Conservation (phyloP, 2,329 filamentous ascomycete genomes). For the Pseudogymnoascus pannorum region DNA sequence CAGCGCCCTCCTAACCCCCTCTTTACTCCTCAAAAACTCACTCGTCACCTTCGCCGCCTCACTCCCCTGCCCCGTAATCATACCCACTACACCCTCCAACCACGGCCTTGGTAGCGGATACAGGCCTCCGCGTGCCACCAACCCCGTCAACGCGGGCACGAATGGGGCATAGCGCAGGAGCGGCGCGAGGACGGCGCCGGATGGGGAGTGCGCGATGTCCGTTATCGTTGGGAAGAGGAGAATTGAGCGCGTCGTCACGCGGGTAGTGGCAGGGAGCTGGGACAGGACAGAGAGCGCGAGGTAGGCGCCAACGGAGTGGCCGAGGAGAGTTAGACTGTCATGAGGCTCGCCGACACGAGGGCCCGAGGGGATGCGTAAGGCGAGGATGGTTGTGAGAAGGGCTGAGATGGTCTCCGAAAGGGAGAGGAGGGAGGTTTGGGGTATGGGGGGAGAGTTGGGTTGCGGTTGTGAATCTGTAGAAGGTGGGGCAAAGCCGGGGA, state of each 20-base stretch:
- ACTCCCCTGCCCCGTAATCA: constrained; percentile 40
- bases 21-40: constrained; percentile 46
- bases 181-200: constrained; percentile 36
- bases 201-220: constrained; percentile 58
- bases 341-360: constrained; percentile 35
- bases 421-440: constrained; percentile 16
- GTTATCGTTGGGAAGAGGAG: constrained; percentile 68
- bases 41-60: constrained; percentile 44
- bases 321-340: constrained; percentile 57
- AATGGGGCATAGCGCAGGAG: neutral
- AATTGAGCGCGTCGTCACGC: constrained; percentile 40
- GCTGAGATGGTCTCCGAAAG: constrained; percentile 29
- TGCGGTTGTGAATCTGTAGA: constrained; percentile 18
- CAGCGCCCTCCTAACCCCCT: constrained; percentile 53
- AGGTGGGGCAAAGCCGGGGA: neutral
- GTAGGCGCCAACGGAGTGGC: constrained; percentile 69
- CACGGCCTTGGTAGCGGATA: constrained; percentile 33
- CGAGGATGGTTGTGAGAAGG: constrained; percentile 13
- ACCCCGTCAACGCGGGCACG: constrained; percentile 16
- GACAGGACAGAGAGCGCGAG: constrained; percentile 60
- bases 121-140: constrained; percentile 30
- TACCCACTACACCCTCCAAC: constrained; percentile 38
- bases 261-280: constrained; percentile 38
- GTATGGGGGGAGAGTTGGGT: constrained; percentile 30
- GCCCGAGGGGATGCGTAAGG: constrained; percentile 21